Conservation (phyloP, 495 filamentous ascomycete genomes). For the Trichoderma erinaceum region DNA sequence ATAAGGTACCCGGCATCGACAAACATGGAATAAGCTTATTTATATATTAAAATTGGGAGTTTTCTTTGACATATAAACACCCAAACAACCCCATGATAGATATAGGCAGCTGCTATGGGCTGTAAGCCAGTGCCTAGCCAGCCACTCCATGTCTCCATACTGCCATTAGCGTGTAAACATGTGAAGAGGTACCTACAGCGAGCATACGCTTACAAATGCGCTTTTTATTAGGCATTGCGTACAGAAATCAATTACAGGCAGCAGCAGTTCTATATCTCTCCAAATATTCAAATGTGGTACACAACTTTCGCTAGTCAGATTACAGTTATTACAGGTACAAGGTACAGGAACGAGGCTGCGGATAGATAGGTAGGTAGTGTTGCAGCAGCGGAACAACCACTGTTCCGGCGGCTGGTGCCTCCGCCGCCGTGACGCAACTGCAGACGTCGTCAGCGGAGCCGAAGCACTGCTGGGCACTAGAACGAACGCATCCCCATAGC, state of each 20-base stretch:
- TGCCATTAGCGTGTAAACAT: too few relatives aligned
- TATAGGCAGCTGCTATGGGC: too few relatives aligned
- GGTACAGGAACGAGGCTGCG: not conserved
- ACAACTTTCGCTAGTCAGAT: not conserved
- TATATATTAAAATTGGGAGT: too few relatives aligned
- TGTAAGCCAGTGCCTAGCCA: too few relatives aligned
- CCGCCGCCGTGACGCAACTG: conserved; percentile 10
- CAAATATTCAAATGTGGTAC: not conserved
- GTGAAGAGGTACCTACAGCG: too few relatives aligned
- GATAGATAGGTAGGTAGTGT: not conserved
- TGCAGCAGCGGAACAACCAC: not conserved
- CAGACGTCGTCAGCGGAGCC: conserved; percentile 8
- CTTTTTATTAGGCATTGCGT: too few relatives aligned
- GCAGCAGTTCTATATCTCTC: not conserved
- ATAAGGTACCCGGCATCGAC: too few relatives aligned
- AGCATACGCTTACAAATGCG: too few relatives aligned
- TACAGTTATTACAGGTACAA: conserved; percentile 12
- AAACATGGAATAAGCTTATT: too few relatives aligned
- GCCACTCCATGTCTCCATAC: too few relatives aligned
- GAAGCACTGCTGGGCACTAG: not conserved
- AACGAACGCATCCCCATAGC: not conserved
- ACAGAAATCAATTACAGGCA: not conserved
- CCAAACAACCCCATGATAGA: too few relatives aligned
- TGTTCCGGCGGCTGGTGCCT: conserved; percentile 11
- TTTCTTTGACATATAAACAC: too few relatives aligned